Base-by-base conservation (phyloP, 768 basidiomycete species). In the Trametes meyenii region DNA sequence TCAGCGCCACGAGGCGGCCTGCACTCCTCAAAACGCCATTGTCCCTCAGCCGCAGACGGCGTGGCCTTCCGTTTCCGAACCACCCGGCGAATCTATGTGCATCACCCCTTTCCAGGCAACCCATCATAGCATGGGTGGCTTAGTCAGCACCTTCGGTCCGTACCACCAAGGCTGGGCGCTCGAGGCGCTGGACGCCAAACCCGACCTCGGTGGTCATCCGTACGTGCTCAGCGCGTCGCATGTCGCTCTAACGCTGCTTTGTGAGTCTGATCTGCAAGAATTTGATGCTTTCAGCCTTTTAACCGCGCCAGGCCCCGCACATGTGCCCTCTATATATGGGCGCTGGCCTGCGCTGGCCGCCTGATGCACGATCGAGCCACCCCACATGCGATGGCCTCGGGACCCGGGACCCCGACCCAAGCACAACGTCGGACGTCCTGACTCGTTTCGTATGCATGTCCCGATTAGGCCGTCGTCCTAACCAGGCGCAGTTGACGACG, bases 101-200 rank as follows among this genome's bases (percentile, higher is more conserved):
- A 62, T 62, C 61, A 62, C 11, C 55, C 61, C 61, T 62, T 58
- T 62, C 51, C 56, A 58, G 52, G 45, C 61, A 53, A 54, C 61
- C 35, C 50, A 62, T 57, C 54, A 52, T 17, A 16, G 24, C 44
- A 48, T 35, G 19, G 2, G 14, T n/a, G 14, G 56, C 56, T 58
- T 58, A 58, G 56, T 58, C 56, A 58, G 21, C 24, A 8, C 13
- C 24, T 21, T n/a, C 53, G 52, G 44, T 36, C 55, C 44, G 55
- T 8, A 33, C 19, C 12, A 19, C 3, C 29, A 14, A 29, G 8
- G 44, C 19, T n/a, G n/a, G 44, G 35, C 51, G 51, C 36, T 17
- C n/a, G n/a, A n/a, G n/a, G n/a, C n/a, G n/a, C n/a, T n/a, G n/a
- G n/a, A n/a, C n/a, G n/a, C 7, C 26, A 29, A 33, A n/a, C 16